Percentiles rank a stretch among this genome's conserved stretches.
These are phyloP conservation scores for Intubia oerlemansii DNA, from an alignment of 2,329 filamentous ascomycete genomes.

Conservation along the genomic window DNA sequence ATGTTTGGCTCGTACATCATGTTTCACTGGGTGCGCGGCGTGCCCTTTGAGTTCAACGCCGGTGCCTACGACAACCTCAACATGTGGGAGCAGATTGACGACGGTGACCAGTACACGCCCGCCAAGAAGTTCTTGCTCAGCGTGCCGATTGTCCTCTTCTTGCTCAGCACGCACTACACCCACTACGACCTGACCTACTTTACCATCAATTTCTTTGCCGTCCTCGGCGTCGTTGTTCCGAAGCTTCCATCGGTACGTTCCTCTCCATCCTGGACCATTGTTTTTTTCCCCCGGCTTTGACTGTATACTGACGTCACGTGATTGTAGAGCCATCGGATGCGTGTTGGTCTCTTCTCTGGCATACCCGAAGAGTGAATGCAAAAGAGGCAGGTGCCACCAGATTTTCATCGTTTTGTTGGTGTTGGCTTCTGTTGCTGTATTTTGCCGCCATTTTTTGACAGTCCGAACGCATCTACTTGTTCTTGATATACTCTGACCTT, in stretches of 20 bases:
- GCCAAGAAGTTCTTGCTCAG: constrained; percentile 95
- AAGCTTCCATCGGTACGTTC: constrained; percentile 76
- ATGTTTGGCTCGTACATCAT: constrained; percentile 98
- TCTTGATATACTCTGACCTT: too few species aligned
- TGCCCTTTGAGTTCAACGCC: constrained; percentile 96
- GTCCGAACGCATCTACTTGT: too few species aligned
- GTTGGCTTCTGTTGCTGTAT: neutral
- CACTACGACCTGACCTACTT: constrained; percentile 97
- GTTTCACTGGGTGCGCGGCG: constrained; percentile 97
- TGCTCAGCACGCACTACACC: constrained; percentile 95
- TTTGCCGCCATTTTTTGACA: too few species aligned
- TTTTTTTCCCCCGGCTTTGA: neutral
- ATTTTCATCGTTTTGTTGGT: constrained; percentile 1
- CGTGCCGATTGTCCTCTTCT: constrained; percentile 83
- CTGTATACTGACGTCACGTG: constrained; percentile 10
- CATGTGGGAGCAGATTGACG: constrained; percentile 99
- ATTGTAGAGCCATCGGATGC: constrained; percentile 51
- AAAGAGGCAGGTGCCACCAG: neutral
- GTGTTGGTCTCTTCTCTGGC: constrained; percentile 53
- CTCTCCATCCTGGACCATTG: neutral
- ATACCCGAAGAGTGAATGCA: constrained; percentile 35
- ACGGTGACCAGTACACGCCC: constrained; percentile 94
- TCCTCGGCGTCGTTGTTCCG: constrained; percentile 81
- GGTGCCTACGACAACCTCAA: constrained; percentile 98
- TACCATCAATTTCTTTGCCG: constrained; percentile 87